phyloP scores from a whole-genome alignment of 345 rosid species.

The Aethionema arabicum region DNA sequence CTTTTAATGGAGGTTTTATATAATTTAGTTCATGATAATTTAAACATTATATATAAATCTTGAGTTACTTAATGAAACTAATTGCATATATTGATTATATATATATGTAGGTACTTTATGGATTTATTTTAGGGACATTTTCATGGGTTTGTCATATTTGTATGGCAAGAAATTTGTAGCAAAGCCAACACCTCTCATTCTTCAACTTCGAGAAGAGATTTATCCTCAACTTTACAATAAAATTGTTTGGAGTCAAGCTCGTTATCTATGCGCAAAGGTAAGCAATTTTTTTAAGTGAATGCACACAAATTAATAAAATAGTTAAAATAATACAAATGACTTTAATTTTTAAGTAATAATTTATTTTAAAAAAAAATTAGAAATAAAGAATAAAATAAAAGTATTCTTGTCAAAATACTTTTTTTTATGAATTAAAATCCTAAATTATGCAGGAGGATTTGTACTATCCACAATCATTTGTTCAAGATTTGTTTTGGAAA shows the following conservation, averaged over 20 bases:
- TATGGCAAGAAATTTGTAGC: constrained; percentile 44
- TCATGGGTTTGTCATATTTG: constrained; percentile 41
- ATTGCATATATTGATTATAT: background rate
- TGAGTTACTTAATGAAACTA: background rate
- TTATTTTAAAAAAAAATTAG: too few species aligned
- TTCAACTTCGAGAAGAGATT: constrained; percentile 42
- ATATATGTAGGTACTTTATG: constrained; percentile 35
- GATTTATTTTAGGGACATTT: constrained; percentile 38
- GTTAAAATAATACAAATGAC: too few species aligned
- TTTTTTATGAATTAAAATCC: too few species aligned
- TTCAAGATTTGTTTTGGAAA: constrained; percentile 47
- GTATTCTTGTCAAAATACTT: too few species aligned
- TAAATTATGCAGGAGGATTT: constrained; percentile 44
- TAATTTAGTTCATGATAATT: background rate
- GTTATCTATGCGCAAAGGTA: constrained; percentile 46
- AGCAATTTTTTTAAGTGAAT: too few species aligned
- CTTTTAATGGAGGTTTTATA: constrained; percentile 18
- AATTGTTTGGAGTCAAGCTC: constrained; percentile 44
- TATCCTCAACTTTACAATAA: constrained; percentile 39
- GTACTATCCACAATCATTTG: constrained; percentile 39
- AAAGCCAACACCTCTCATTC: constrained; percentile 32
- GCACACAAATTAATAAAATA: too few species aligned
- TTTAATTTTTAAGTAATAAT: too few species aligned
- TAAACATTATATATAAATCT: background rate
- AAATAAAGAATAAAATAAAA: too few species aligned